Base-by-base conservation (phyloP, 2,329 filamentous ascomycete genomes). In the Sporothrix phasma region DNA sequence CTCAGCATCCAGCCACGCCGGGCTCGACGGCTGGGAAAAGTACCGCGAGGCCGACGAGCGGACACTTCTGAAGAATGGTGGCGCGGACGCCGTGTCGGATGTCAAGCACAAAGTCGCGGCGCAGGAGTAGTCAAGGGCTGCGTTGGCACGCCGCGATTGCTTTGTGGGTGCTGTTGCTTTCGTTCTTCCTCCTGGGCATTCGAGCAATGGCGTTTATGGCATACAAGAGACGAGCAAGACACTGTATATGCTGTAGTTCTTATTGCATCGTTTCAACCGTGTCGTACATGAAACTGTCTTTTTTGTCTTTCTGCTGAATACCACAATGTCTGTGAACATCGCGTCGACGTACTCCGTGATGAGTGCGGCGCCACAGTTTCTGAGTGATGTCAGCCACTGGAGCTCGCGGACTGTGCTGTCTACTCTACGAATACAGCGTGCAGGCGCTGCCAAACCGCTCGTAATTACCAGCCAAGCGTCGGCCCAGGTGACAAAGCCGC, bases 1-100 rank as follows among this genome's bases (percentile, higher is more conserved):
- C 76, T 99, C 70, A 93, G 89, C 67, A 95, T 99, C 63, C 90
- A 95, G 86, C 90, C 0, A 91, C 88, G 92, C 96, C 72, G 92
- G 90, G 0, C 74, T 96, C 69, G 92, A 93, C 73, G 85, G 86
- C 43, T 96, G 91, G 90, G 89, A 91, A 68, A 84, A 81, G 72
- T 97, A 90, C 74, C 81, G 93, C 15, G 94, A 97, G 78, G 89
- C 88, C 2, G 91, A 96, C 68, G 88, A 92, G 78, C 88, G 91
- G 76, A 83, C 82, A 5, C 78, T 94, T 70, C 76, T 99, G 74
- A 99, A 99, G 81, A 91, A 88, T n/a, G 77, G 87, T 93, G 75
- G 89, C 90, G 2, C 82, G 92, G 71, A 84, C 86, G 46, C 87
- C 0, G 92, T 97, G 17, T 77, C 70, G 11, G 83, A 85, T 71